Conservation (phyloP, 2,329 filamentous ascomycete species). For the Ceratocystis huliohia region DNA sequence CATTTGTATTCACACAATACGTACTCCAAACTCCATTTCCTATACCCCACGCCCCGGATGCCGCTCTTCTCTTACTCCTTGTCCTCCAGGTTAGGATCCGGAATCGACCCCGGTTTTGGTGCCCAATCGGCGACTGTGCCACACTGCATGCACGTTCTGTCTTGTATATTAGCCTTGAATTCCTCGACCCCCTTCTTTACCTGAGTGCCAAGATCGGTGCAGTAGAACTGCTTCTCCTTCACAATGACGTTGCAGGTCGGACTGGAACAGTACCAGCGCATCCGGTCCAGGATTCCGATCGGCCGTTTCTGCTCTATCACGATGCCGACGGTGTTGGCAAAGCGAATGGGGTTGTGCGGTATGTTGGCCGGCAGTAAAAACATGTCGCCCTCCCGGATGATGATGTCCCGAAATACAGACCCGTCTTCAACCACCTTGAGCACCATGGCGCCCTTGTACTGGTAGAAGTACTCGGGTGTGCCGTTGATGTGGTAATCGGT, state of each 20-base stretch:
- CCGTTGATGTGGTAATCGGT: slow-evolving; percentile 98
- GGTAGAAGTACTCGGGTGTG: slow-evolving; percentile 97
- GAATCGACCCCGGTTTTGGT: slow-evolving; percentile 47
- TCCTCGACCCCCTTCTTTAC: slow-evolving; percentile 81
- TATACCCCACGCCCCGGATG: not conserved
- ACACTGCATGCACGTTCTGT: slow-evolving; percentile 65
- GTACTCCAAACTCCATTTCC: not conserved
- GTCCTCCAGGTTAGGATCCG: slow-evolving; percentile 42
- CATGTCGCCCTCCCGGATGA: slow-evolving; percentile 86
- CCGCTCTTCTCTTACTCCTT: not conserved
- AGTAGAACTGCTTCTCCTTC: slow-evolving; percentile 77
- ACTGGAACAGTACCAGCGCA: slow-evolving; percentile 78
- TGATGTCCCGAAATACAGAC: slow-evolving; percentile 62
- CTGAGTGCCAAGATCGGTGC: slow-evolving; percentile 82
- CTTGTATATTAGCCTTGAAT: slow-evolving; percentile 55
- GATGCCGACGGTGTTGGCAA: slow-evolving; percentile 84
- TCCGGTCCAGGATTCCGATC: slow-evolving; percentile 53
- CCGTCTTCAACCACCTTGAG: slow-evolving; percentile 82
- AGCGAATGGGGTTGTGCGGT: slow-evolving; percentile 92
- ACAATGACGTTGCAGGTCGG: slow-evolving; percentile 53
- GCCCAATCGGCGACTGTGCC: slow-evolving; percentile 61
- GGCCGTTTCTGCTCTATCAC: slow-evolving; percentile 80
- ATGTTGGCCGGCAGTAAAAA: slow-evolving; percentile 87
- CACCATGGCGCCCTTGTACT: slow-evolving; percentile 84
- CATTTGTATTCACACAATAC: not conserved